A percentile compares a stretch with the other conserved stretches of the same genome.
Conservation (phyloP, 2,329 filamentous ascomycete genomes). For the Epichloe coenophiala region DNA sequence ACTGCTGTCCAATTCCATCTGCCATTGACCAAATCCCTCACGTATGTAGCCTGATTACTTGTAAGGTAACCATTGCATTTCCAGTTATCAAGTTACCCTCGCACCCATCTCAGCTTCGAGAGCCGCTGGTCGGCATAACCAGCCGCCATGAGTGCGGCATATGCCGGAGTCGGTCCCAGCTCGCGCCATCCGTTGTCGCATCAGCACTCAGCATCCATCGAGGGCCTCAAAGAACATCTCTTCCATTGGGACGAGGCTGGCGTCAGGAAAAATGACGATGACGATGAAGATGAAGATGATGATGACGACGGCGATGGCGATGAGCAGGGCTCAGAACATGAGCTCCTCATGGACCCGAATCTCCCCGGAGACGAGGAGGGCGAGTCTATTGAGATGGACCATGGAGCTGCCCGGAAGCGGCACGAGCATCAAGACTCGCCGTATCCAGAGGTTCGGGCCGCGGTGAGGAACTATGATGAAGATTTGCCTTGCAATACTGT, state of each 20-base stretch:
- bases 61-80: background rate
- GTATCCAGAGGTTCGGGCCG: constrained; percentile 52
- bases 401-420: constrained; percentile 17
- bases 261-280: constrained; percentile 14
- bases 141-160: constrained; percentile 1
- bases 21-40: no score
- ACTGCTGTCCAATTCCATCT: no score
- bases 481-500: constrained; percentile 53
- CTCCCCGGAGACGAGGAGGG: constrained; percentile 29
- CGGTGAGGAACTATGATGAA: constrained; percentile 51
- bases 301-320: constrained; percentile 31
- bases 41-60: no score
- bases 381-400: constrained; percentile 14
- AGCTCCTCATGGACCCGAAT: constrained; percentile 42
- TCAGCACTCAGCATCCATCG: constrained; percentile 11
- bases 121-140: background rate
- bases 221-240: constrained; percentile 19
- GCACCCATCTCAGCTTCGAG: background rate
- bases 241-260: constrained; percentile 23
- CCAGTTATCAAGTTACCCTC: background rate
- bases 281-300: constrained; percentile 21
- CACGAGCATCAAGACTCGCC: constrained; percentile 44
- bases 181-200: constrained; percentile 15
- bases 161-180: constrained; percentile 8
- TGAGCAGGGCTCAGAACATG: constrained; percentile 37